Base-by-base conservation (phyloP, 345 rosid species). In the Linum usitatissimum region DNA sequence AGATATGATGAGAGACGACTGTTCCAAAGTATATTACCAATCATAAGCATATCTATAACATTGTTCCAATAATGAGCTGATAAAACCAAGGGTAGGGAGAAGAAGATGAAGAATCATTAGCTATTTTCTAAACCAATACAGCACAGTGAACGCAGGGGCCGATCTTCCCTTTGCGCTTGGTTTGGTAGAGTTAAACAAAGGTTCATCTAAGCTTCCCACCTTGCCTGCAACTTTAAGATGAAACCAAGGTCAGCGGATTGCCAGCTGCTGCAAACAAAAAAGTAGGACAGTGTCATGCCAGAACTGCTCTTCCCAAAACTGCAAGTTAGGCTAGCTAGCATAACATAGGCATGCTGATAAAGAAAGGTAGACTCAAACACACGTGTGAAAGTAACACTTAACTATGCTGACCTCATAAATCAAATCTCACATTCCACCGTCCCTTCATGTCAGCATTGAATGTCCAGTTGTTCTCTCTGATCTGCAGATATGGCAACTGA, bases 391-490 rank as follows among this genome's bases (percentile, higher is more conserved):
- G 17, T 45, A 45, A 45, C 51, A 45, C 0, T 10, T 10, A 45
- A 45, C 51, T 3, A 45, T 34, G 38, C 38, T 34, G 38, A 45
- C 49, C 68, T 74, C 80, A 87, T 76, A 87, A 74, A 75, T 88
- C 96, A 56, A 56, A 83, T 72, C 86, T 78, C 70, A 89, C 77
- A 61, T 81, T 87, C 96, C 98, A 92, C 79, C 66, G 79, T 49
- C 95, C 96, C 62, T 87, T 85, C 73, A 72, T 62, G 76, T 92
- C 89, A 0, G 83, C 95, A 67, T 83, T 85, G 56, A 92, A 66
- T 21, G 95, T 85, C 96, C 95, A 92, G 64, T 89, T 92, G 68
- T 89, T 89, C 72, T 92, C 98, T 75, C 86, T 84, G 30, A 92
- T 75, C 80, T 89, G 96, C 79, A 89, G 17, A 61, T 92, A 89